Conservation (phyloP, 352 stramenopile species). For the Phytophthora pinifolia region DNA sequence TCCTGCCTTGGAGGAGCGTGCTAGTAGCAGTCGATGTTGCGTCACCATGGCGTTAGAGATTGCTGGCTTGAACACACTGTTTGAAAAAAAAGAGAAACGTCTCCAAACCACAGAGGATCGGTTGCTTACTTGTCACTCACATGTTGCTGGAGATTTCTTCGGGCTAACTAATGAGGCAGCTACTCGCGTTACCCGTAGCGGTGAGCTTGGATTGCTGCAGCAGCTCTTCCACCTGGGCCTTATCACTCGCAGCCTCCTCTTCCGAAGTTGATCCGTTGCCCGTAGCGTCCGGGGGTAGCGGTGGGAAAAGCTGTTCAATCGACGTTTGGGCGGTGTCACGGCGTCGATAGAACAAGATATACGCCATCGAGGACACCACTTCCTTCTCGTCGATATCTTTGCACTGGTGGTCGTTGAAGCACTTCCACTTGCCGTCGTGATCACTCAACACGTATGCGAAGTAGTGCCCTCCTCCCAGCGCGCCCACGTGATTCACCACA, state of each 20-base stretch:
- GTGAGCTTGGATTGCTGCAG: slow-evolving; percentile 66
- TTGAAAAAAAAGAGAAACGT: too few species aligned
- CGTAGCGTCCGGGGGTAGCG: slow-evolving; percentile 37
- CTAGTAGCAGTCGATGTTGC: too few species aligned
- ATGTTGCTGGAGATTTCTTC: neutral
- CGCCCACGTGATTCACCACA: slow-evolving; percentile 98
- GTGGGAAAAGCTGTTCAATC: slow-evolving; percentile 81
- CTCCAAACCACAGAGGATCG: too few species aligned
- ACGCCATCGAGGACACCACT: slow-evolving; percentile 85
- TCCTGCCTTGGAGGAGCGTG: too few species aligned
- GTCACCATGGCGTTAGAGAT: too few species aligned
- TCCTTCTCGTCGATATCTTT: slow-evolving; percentile 88
- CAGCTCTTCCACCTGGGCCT: slow-evolving; percentile 68
- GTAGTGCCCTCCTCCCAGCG: slow-evolving; percentile 96
- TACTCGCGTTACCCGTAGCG: slow-evolving; percentile 40
- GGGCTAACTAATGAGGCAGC: slow-evolving; percentile 60
- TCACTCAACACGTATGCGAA: slow-evolving; percentile 84
- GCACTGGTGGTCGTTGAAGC: slow-evolving; percentile 97
- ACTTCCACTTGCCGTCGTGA: slow-evolving; percentile 95
- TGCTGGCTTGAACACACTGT: too few species aligned
- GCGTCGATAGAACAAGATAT: slow-evolving; percentile 91
- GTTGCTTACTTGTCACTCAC: too few species aligned
- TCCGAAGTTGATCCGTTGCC: slow-evolving; percentile 28
- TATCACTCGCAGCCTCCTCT: slow-evolving; percentile 46
- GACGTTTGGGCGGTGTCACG: slow-evolving; percentile 62